Evolutionary conservation across 495 filamentous ascomycete species (phyloP).

Genomic region (Trypethelium eluteriae): DNA sequence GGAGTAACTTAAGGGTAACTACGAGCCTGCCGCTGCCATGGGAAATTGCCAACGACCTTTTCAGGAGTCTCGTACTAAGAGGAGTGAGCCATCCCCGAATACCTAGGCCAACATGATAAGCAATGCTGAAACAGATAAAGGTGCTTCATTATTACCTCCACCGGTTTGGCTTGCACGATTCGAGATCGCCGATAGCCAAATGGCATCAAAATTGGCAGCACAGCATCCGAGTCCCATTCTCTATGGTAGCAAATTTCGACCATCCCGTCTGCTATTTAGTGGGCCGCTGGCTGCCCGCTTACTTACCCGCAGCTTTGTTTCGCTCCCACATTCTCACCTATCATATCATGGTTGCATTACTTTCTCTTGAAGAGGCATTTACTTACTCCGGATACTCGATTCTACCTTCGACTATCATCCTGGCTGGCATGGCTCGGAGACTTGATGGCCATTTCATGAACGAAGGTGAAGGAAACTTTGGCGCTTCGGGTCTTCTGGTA

Average conservation of each 20-base stretch:
- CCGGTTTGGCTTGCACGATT: conserved; percentile 59
- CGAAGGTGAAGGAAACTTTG: conserved; percentile 63
- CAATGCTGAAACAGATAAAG: conserved; percentile 26
- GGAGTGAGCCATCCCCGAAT: conserved; percentile 40
- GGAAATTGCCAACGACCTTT: conserved; percentile 47
- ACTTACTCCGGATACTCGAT: conserved; percentile 69
- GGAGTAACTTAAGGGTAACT: conserved; percentile 52
- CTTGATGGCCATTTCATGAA: conserved; percentile 59
- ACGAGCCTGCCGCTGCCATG: conserved; percentile 56
- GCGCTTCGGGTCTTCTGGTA: conserved; percentile 63
- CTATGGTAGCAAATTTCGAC: conserved; percentile 66
- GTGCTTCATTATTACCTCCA: conserved; percentile 60
- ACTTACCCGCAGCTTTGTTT: conserved; percentile 58
- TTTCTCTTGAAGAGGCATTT: conserved; percentile 70
- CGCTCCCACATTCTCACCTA: conserved; percentile 74
- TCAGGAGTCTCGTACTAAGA: conserved; percentile 44
- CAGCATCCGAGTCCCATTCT: conserved; percentile 51
- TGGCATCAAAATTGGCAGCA: conserved; percentile 63
- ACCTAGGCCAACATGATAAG: no score
- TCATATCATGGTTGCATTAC: conserved; percentile 57
- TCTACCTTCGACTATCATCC: conserved; percentile 61
- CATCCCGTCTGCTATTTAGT: conserved; percentile 70
- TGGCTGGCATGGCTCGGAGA: conserved; percentile 66
- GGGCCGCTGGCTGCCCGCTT: conserved; percentile 61
- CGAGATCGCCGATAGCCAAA: conserved; percentile 30